Percentiles rank a stretch among this genome's conserved stretches.
phyloP scores from a whole-genome alignment of 2,329 filamentous ascomycete species.

The Xylariales sp. region DNA sequence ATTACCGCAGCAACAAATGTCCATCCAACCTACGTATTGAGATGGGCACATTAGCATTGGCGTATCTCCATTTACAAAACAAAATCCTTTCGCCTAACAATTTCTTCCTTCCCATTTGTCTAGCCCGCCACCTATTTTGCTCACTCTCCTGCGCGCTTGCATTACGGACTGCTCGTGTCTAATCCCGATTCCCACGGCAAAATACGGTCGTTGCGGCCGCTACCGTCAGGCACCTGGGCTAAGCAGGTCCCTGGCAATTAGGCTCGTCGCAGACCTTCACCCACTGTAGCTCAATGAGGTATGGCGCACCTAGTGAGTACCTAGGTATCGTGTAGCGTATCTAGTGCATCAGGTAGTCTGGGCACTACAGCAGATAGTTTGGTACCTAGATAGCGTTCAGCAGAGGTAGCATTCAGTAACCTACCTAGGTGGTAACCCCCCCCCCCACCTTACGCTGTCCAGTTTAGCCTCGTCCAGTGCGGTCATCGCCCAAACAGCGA shows the following conservation, averaged over 20 bases:
- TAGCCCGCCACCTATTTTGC: conserved; percentile 2
- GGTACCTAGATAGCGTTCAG: too few species aligned
- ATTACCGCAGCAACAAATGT: conserved; percentile 35
- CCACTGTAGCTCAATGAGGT: conserved; percentile 1
- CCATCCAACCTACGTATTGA: background rate
- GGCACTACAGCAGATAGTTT: too few species aligned
- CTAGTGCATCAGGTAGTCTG: too few species aligned
- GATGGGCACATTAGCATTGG: background rate
- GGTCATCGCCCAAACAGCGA: conserved; percentile 15
- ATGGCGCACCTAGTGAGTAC: background rate
- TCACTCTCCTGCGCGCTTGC: conserved; percentile 1
- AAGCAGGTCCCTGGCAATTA: background rate
- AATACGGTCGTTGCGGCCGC: background rate
- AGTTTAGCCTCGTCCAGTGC: conserved; percentile 17
- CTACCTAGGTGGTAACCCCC: background rate
- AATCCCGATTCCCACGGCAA: background rate
- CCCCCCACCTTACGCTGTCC: conserved; percentile 26
- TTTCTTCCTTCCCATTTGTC: background rate
- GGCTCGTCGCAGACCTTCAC: background rate
- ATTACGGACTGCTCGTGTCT: background rate
- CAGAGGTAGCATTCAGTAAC: background rate
- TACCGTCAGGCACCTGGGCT: background rate
- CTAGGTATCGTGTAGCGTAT: background rate
- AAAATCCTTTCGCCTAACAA: background rate
- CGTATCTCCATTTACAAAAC: background rate